phyloP scores from a whole-genome alignment of 2,329 filamentous ascomycete species.

The Aquanectria penicillioides region DNA sequence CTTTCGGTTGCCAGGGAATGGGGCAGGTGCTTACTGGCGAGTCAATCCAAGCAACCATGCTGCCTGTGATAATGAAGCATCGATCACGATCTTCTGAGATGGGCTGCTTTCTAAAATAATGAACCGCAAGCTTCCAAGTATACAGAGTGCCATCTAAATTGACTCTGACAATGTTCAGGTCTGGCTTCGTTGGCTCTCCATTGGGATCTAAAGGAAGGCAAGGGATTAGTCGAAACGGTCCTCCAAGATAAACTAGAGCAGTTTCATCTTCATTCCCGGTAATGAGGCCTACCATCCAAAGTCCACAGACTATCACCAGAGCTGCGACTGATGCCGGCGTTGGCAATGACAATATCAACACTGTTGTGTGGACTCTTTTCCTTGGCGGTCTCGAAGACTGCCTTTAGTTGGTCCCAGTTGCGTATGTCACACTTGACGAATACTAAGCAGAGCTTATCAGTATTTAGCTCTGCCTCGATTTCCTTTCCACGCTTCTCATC shows the following conservation, averaged over 20 bases:
- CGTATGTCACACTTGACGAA: constrained; percentile 55
- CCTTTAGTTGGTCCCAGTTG: constrained; percentile 54
- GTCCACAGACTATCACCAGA: constrained; percentile 51
- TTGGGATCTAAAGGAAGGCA: constrained; percentile 15
- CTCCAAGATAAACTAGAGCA: constrained; percentile 1
- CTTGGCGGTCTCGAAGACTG: constrained; percentile 52
- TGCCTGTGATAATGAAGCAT: constrained; percentile 60
- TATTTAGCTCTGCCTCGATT: constrained; percentile 47
- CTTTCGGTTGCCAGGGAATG: background rate
- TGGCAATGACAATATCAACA: constrained; percentile 58
- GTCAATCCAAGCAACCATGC: constrained; percentile 59
- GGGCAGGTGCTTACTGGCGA: constrained; percentile 41
- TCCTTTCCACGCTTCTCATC: constrained; percentile 45
- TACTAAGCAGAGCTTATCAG: constrained; percentile 23
- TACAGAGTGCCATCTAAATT: constrained; percentile 55
- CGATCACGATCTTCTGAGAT: constrained; percentile 52
- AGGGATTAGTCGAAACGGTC: background rate
- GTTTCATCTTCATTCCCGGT: too few species aligned
- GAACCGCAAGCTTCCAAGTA: constrained; percentile 57
- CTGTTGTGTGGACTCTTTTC: constrained; percentile 48
- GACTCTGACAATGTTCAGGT: constrained; percentile 53
- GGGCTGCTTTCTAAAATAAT: constrained; percentile 56
- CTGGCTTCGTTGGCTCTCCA: constrained; percentile 47
- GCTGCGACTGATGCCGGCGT: constrained; percentile 54
- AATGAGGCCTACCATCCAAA: constrained; percentile 50